A percentile compares a stretch with the other conserved stretches of the same genome.
Evolutionary conservation across 768 basidiomycete species (phyloP).

Genomic region (Rhodotorula paludigena): DNA sequence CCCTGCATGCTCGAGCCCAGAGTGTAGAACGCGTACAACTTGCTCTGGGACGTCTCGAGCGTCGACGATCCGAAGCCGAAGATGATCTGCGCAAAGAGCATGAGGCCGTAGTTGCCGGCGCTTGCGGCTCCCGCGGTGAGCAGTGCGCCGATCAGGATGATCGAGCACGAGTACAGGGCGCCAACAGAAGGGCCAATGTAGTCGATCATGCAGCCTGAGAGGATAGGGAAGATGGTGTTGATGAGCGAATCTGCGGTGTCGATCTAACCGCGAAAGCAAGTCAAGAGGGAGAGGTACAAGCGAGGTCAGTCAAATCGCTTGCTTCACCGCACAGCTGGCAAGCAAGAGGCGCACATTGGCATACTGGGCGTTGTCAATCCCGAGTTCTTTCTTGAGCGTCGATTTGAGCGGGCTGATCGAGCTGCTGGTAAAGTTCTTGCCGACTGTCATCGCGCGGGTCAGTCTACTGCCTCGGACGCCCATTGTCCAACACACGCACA

Average conservation of each 20-base stretch:
- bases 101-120: neutral
- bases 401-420: conserved; percentile 22
- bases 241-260: conserved; percentile 13
- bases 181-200: conserved; percentile 14
- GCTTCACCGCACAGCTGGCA: neutral
- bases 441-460: conserved; percentile 1
- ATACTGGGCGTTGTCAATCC: conserved; percentile 25
- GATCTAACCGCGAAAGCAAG: neutral
- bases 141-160: conserved; percentile 23
- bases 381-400: conserved; percentile 18
- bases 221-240: conserved; percentile 26
- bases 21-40: conserved; percentile 9
- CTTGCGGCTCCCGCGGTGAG: conserved; percentile 6
- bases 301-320: too few relatives aligned
- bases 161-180: neutral
- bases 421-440: conserved; percentile 1
- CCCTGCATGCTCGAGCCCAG: conserved; percentile 10
- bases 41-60: conserved; percentile 20
- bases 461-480: too few relatives aligned
- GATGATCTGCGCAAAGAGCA: conserved; percentile 18
- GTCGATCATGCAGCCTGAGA: conserved; percentile 18
- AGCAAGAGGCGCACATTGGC: neutral
- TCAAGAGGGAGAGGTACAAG: too few relatives aligned
- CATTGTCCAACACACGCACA: neutral
- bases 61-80: conserved; percentile 15